phyloP scores from a whole-genome alignment of 805 yeast species.

The Teunomyces stri region DNA sequence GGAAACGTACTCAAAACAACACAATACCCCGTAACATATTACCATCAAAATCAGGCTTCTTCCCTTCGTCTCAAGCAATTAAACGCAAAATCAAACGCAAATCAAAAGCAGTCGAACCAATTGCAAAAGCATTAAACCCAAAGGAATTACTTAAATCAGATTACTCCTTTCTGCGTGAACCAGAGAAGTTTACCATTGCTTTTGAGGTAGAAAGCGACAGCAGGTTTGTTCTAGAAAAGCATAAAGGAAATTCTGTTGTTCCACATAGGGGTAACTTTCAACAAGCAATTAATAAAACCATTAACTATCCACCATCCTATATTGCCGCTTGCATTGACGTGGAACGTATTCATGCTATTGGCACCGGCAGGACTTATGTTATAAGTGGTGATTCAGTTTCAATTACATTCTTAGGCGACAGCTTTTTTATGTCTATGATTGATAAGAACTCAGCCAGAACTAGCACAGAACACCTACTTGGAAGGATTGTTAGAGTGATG shows the following conservation, averaged over 20 bases:
- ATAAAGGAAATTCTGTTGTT: background rate
- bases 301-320: conserved; percentile 9
- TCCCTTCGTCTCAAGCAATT: background rate
- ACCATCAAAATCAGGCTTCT: background rate
- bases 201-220: conserved; percentile 35
- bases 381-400: conserved; percentile 12
- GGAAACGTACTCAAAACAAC: background rate
- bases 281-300: background rate
- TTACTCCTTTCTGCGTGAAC: conserved; percentile 19
- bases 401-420: conserved; percentile 17
- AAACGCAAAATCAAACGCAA: background rate
- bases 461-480: conserved; percentile 16
- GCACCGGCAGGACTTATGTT: conserved; percentile 15
- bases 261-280: background rate
- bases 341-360: conserved; percentile 12
- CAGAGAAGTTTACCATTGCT: conserved; percentile 26
- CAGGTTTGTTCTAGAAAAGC: conserved; percentile 11
- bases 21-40: background rate
- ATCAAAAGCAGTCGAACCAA: background rate
- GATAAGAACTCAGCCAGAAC: conserved; percentile 18
- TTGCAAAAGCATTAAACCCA: background rate
- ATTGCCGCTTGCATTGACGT: conserved; percentile 16
- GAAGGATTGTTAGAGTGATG: conserved; percentile 16
- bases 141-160: conserved; percentile 5
- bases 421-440: conserved; percentile 24